phyloP scores from a whole-genome alignment of 257 asterid species.

The Solanum ossicruentum region DNA sequence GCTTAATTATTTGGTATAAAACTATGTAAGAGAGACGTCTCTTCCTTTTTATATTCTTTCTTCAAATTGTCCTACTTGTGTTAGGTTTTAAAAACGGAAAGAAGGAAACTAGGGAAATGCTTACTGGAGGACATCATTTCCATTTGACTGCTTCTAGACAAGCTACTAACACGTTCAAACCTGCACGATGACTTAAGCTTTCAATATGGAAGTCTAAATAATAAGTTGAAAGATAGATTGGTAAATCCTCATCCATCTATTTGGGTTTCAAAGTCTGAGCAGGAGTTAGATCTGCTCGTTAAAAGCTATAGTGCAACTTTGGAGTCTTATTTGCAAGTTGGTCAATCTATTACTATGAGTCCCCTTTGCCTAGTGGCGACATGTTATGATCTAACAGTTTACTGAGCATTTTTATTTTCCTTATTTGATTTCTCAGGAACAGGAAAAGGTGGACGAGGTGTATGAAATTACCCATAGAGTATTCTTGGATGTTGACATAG shows the following conservation, averaged over 20 bases:
- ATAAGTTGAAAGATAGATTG: neutral
- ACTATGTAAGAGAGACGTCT: neutral
- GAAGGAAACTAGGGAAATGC: neutral
- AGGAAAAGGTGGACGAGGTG: constrained; percentile 45
- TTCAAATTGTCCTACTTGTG: neutral
- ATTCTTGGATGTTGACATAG: constrained; percentile 92
- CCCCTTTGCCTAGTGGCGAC: neutral
- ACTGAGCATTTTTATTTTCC: neutral
- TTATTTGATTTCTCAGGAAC: constrained; percentile 28
- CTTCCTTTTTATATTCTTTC: neutral
- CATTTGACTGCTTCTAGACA: neutral
- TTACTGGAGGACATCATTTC: neutral
- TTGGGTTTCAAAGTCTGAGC: neutral
- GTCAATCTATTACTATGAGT: neutral
- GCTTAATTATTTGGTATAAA: neutral
- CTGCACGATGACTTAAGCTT: neutral
- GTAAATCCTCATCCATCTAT: neutral
- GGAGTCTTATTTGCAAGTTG: neutral
- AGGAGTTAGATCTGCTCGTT: neutral
- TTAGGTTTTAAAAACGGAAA: neutral
- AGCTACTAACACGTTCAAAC: neutral
- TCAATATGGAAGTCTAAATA: neutral
- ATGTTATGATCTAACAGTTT: neutral
- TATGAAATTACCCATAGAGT: constrained; percentile 76
- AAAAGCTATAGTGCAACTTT: neutral